These are phyloP conservation scores for Aspergillus egyptiacus DNA, from an alignment of 495 filamentous ascomycete species.

Conservation along the genomic window DNA sequence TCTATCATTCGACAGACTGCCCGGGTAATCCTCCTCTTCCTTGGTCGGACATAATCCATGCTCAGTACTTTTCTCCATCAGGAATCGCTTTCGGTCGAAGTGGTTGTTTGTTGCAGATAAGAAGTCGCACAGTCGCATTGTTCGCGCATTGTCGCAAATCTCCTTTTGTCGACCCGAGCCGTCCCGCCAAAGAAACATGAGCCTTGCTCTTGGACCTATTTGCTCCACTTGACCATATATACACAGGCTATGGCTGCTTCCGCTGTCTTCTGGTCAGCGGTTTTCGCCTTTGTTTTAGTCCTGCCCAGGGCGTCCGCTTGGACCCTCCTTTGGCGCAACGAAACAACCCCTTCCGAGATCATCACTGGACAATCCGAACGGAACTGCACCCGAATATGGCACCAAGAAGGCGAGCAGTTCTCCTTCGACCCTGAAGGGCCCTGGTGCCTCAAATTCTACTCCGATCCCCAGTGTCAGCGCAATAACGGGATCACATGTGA, in stretches of 20 bases:
- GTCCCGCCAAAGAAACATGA: too few relatives aligned
- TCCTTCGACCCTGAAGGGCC: slow-evolving; percentile 15
- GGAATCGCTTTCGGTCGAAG: background rate
- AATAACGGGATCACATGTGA: slow-evolving; percentile 10
- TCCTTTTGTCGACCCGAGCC: too few relatives aligned
- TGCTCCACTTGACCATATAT: too few relatives aligned
- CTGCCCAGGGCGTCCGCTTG: slow-evolving; percentile 2
- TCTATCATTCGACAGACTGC: background rate
- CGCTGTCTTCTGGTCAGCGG: background rate
- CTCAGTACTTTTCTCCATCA: background rate
- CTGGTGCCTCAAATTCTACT: slow-evolving; percentile 15
- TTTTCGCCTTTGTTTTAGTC: background rate
- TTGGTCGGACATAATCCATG: background rate
- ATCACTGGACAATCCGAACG: background rate
- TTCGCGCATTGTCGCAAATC: too few relatives aligned
- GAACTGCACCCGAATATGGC: slow-evolving; percentile 17
- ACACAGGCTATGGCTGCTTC: slow-evolving; percentile 3
- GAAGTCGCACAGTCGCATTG: background rate
- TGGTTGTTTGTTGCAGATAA: background rate
- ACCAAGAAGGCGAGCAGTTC: slow-evolving; percentile 11
- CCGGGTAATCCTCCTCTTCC: background rate
- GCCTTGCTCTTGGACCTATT: too few relatives aligned
- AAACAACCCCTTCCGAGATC: slow-evolving; percentile 2
- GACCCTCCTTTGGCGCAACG: slow-evolving; percentile 15
- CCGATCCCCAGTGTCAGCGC: slow-evolving; percentile 2